These are phyloP conservation scores for Sporisorium graminicola DNA, from an alignment of 1,284 basidiomycete genomes.

Conservation along the genomic window DNA sequence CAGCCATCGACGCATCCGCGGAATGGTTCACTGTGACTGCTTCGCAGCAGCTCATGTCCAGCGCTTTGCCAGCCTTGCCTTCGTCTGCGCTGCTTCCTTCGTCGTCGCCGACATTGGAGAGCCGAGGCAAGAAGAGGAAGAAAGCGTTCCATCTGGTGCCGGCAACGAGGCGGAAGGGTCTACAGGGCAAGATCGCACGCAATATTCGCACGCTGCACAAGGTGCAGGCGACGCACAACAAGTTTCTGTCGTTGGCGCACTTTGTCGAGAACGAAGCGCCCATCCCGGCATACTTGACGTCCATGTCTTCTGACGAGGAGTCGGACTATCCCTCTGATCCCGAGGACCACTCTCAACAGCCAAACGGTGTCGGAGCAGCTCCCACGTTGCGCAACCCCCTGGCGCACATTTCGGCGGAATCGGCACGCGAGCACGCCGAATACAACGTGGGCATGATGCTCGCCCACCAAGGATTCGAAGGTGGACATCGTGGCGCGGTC, in stretches of 20 bases:
- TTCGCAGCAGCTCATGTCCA: constrained; percentile 48
- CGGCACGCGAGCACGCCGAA: constrained; percentile 43
- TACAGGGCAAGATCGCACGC: constrained; percentile 53
- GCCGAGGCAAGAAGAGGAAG: constrained; percentile 16
- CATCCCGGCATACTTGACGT: constrained; percentile 59
- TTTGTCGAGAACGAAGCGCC: constrained; percentile 63
- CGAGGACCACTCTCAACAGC: constrained; percentile 26
- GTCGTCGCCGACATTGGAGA: background rate
- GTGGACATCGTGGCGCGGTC: constrained; percentile 73
- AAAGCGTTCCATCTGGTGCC: constrained; percentile 41
- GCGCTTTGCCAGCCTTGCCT: constrained; percentile 47
- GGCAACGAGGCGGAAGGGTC: constrained; percentile 46
- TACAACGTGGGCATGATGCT: constrained; percentile 57
- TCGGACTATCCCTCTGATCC: constrained; percentile 52
- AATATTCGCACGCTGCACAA: constrained; percentile 63
- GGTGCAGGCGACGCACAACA: constrained; percentile 62
- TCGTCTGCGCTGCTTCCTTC: constrained; percentile 16
- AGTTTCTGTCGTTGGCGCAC: constrained; percentile 60
- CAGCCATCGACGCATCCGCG: constrained; percentile 23
- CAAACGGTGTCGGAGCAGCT: background rate
- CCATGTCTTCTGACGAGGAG: constrained; percentile 61
- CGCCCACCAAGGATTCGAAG: constrained; percentile 67
- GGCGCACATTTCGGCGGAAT: constrained; percentile 29
- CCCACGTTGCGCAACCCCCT: constrained; percentile 18
- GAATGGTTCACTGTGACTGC: constrained; percentile 59